These are phyloP conservation scores for Collariella sp. DNA, from an alignment of 495 filamentous ascomycete genomes.

Conservation along the genomic window DNA sequence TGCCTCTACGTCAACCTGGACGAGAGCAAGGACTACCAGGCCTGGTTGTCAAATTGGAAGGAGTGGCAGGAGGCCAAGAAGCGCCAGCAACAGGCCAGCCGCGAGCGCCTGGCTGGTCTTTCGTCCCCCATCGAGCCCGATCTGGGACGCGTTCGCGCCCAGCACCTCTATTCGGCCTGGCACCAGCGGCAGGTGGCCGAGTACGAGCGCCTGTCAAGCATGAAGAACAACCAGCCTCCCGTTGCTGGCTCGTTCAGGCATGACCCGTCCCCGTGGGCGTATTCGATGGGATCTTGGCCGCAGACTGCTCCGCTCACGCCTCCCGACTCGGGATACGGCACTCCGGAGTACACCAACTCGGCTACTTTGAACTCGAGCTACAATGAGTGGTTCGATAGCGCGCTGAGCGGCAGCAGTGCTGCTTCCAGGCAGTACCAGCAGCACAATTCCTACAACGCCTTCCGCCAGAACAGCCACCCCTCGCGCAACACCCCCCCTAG, in stretches of 20 bases:
- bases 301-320: conserved; percentile 38
- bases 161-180: conserved; percentile 41
- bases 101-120: conserved; percentile 48
- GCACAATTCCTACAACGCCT: conserved; percentile 39
- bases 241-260: conserved; percentile 36
- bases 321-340: conserved; percentile 45
- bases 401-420: conserved; percentile 28
- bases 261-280: conserved; percentile 40
- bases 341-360: conserved; percentile 41
- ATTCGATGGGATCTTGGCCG: conserved; percentile 25
- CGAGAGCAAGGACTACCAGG: conserved; percentile 69
- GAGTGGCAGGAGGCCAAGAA: conserved; percentile 61
- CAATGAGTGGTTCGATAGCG: conserved; percentile 38
- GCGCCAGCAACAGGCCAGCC: conserved; percentile 41
- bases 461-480: conserved; percentile 44
- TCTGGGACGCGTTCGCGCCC: conserved; percentile 29
- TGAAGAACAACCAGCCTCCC: conserved; percentile 40
- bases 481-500: conserved; percentile 23
- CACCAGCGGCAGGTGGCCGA: conserved; percentile 43
- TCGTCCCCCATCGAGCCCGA: conserved; percentile 63
- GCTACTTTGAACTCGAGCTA: conserved; percentile 38
- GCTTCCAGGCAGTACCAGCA: conserved; percentile 23
- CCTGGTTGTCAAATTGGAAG: conserved; percentile 80
- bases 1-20: conserved; percentile 81
- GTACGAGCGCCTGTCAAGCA: conserved; percentile 37